Evolutionary conservation across 352 stramenopile genomes (phyloP).

Genomic region (Hyaloperonospora brassicae): DNA sequence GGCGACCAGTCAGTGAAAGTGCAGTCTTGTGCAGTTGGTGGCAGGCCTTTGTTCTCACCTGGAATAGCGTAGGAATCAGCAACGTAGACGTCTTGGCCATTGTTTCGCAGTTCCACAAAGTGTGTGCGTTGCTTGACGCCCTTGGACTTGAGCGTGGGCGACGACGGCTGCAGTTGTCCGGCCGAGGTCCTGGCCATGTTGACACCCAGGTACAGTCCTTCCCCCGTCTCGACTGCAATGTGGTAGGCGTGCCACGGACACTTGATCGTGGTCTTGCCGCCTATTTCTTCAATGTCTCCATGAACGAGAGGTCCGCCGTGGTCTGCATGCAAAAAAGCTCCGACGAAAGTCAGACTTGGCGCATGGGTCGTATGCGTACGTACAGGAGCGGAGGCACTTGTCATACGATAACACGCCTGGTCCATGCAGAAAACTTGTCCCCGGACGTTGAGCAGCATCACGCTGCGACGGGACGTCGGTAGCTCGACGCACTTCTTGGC

Average conservation of each 20-base stretch:
- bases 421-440: slow-evolving; percentile 79
- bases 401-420: slow-evolving; percentile 77
- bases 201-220: slow-evolving; percentile 81
- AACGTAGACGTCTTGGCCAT: slow-evolving; percentile 61
- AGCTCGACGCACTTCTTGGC: slow-evolving; percentile 49
- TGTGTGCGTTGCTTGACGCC: slow-evolving; percentile 81
- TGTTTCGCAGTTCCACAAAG: slow-evolving; percentile 59
- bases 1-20: not conserved
- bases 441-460: slow-evolving; percentile 58
- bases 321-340: slow-evolving; percentile 27
- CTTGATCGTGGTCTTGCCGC: slow-evolving; percentile 50
- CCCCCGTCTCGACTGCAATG: slow-evolving; percentile 70
- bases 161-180: slow-evolving; percentile 43
- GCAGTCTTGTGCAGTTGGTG: not conserved
- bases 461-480: slow-evolving; percentile 54
- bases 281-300: slow-evolving; percentile 81
- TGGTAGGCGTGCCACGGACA: slow-evolving; percentile 84
- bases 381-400: not conserved
- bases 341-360: slow-evolving; percentile 1
- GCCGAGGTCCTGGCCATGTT: slow-evolving; percentile 50
- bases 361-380: too few species aligned
- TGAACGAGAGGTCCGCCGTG: slow-evolving; percentile 70
- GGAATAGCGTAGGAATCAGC: slow-evolving; percentile 63
- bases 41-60: slow-evolving; percentile 17
- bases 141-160: slow-evolving; percentile 67